Percentiles rank a stretch among this genome's conserved stretches.
Evolutionary conservation across 176 grass and related monocot species (phyloP).

Genomic region (Musa beccarii): DNA sequence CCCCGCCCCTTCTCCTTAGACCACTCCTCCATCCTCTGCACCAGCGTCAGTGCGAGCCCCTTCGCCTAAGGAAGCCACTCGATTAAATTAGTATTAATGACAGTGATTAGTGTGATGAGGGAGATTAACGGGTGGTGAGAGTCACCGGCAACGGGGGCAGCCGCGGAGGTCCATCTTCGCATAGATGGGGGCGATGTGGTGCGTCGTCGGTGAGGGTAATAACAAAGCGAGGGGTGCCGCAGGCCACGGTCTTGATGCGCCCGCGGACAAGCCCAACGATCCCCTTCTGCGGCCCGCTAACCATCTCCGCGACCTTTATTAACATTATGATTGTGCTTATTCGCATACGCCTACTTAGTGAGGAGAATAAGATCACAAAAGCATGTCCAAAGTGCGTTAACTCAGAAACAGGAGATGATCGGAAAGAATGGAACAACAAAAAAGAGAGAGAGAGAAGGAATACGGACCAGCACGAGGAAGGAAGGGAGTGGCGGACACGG

Average conservation of each 20-base stretch:
- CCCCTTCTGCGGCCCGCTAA: slow-evolving; percentile 9
- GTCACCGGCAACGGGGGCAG: slow-evolving; percentile 7
- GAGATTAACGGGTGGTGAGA: too few relatives aligned
- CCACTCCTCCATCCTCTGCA: too few relatives aligned
- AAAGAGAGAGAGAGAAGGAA: background rate
- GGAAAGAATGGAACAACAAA: background rate
- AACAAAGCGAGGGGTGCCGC: background rate
- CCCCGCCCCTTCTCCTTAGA: too few relatives aligned
- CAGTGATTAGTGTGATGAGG: too few relatives aligned
- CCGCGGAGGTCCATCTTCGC: slow-evolving; percentile 59
- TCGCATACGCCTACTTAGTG: too few relatives aligned
- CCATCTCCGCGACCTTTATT: slow-evolving; percentile 42
- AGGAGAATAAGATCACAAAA: too few relatives aligned
- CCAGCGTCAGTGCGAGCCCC: too few relatives aligned
- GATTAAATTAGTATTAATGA: too few relatives aligned
- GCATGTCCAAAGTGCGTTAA: background rate
- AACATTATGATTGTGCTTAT: too few relatives aligned
- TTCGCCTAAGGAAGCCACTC: too few relatives aligned
- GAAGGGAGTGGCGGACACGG: slow-evolving; percentile 77
- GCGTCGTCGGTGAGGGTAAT: background rate
- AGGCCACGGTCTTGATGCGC: slow-evolving; percentile 71
- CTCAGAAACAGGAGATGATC: background rate
- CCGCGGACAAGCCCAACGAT: slow-evolving; percentile 41
- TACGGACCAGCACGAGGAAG: slow-evolving; percentile 74
- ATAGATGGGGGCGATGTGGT: slow-evolving; percentile 32